Evolutionary conservation across 176 grass and related monocot species (phyloP).

Genomic region (maize (Zea mays)): Zm-B73-REFERENCE-NAM-5.0 NC_050097.1:61384501-61385000

Average conservation of each 20-base stretch:
- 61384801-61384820: neutral
- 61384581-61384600: neutral
- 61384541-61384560: conserved; percentile 75
- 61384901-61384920: no score
- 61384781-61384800: neutral
- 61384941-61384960: no score
- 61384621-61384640: neutral
- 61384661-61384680: neutral
- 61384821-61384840: neutral
- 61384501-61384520: conserved; percentile 85
- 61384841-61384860: neutral
- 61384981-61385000: no score
- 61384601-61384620: neutral
- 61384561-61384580: conserved; percentile 30
- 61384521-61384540: conserved; percentile 82
- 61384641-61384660: neutral
- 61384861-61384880: no score
- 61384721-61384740: neutral
- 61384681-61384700: neutral
- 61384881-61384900: no score
- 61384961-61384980: no score
- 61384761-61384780: neutral
- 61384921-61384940: no score
- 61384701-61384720: neutral
- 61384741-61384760: neutral